Evolutionary conservation across 2,329 filamentous ascomycete species (phyloP).

Genomic region (Eutypa lata): DNA sequence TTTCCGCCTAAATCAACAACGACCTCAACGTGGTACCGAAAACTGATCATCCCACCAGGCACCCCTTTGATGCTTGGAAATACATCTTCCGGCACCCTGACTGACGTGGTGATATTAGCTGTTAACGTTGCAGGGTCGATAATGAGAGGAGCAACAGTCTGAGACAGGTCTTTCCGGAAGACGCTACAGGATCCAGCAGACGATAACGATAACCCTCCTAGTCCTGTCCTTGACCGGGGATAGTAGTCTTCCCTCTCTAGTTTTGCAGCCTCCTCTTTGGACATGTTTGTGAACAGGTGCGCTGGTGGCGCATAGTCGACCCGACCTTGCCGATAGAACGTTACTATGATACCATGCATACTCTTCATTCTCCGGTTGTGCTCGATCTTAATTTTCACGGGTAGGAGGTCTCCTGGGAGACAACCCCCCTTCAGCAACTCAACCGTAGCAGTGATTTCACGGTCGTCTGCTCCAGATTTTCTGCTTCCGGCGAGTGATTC

Average conservation of each 20-base stretch:
- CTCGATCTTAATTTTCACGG: slow-evolving; percentile 76
- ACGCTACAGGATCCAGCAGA: slow-evolving; percentile 84
- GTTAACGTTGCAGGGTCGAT: slow-evolving; percentile 78
- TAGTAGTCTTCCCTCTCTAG: slow-evolving; percentile 80
- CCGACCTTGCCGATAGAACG: slow-evolving; percentile 83
- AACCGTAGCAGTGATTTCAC: slow-evolving; percentile 82
- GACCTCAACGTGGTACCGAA: slow-evolving; percentile 91
- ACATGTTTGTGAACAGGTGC: slow-evolving; percentile 49
- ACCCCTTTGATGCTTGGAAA: slow-evolving; percentile 91
- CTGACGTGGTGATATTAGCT: slow-evolving; percentile 75
- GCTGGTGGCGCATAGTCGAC: slow-evolving; percentile 71
- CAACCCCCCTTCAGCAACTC: slow-evolving; percentile 81
- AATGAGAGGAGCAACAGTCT: slow-evolving; percentile 83
- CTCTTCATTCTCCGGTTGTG: slow-evolving; percentile 90
- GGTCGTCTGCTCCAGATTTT: slow-evolving; percentile 56
- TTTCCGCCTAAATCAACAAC: slow-evolving; percentile 90
- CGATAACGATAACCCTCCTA: slow-evolving; percentile 81
- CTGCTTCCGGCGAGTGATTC: slow-evolving; percentile 49
- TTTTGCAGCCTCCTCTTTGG: slow-evolving; percentile 63
- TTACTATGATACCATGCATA: slow-evolving; percentile 88
- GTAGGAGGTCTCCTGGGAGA: slow-evolving; percentile 78
- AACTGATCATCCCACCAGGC: slow-evolving; percentile 90
- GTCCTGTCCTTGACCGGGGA: slow-evolving; percentile 79
- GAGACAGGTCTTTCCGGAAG: slow-evolving; percentile 93
- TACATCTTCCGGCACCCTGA: slow-evolving; percentile 83